Percentiles rank a stretch among this genome's conserved stretches.
These are phyloP conservation scores for Silene coronaria DNA, from an alignment of 179 eudicot species.

Conservation along the genomic window DNA sequence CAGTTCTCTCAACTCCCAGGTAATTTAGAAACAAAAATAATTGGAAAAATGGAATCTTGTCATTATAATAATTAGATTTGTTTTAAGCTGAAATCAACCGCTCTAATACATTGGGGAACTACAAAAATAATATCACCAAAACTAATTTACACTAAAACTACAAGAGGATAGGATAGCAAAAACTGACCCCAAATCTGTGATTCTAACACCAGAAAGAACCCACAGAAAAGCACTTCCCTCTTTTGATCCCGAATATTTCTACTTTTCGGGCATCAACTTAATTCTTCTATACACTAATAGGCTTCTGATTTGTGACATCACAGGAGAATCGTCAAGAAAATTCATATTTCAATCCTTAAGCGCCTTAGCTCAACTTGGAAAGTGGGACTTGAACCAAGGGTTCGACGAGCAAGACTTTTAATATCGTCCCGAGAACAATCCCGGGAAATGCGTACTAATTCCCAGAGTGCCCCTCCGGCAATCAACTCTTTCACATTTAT, in stretches of 20 bases:
- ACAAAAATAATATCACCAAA: neutral
- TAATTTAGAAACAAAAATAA: too few relatives aligned
- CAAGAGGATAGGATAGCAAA: slow-evolving; percentile 17
- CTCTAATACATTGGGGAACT: slow-evolving; percentile 7
- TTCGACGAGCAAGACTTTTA: slow-evolving; percentile 71
- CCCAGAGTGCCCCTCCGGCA: slow-evolving; percentile 98
- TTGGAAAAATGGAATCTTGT: too few relatives aligned
- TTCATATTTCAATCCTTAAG: slow-evolving; percentile 51
- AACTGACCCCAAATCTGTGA: slow-evolving; percentile 19
- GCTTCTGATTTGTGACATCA: neutral
- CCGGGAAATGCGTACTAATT: slow-evolving; percentile 84
- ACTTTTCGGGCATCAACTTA: neutral
- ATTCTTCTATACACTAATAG: neutral
- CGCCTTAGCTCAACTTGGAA: slow-evolving; percentile 72
- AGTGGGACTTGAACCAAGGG: slow-evolving; percentile 63
- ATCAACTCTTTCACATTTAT: slow-evolving; percentile 86
- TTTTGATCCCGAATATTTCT: neutral
- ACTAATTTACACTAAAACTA: slow-evolving; percentile 24
- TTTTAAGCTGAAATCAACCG: neutral
- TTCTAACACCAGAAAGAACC: neutral
- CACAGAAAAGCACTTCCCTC: neutral
- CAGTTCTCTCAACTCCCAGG: too few relatives aligned
- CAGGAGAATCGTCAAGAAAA: neutral
- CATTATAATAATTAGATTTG: neutral
- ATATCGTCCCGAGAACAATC: slow-evolving; percentile 96